Base-by-base conservation (phyloP, 176 grass and related monocot species). In the Chrysopogon serrulatus region DNA sequence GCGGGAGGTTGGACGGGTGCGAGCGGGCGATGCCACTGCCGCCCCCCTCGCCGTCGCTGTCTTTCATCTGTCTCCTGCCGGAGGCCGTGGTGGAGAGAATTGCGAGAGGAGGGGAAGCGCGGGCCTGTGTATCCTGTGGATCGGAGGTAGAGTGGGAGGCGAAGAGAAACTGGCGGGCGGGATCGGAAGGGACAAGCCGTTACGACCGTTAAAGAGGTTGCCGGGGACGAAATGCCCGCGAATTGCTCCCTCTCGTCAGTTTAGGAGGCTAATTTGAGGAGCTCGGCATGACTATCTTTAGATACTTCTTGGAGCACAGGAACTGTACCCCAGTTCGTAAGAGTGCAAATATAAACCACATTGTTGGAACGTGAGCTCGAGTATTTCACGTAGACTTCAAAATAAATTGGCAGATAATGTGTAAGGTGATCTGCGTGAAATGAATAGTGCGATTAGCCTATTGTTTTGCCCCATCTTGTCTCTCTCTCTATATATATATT, bases 41-140 rank as follows among this genome's bases (percentile, higher is more conserved):
- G 74, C 73, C 85, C 21, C 87, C 88, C 44, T 92, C 91, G 60
- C 87, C 88, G 43, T 86, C 88, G 83, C 73, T 78, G 54, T 90
- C 84, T 83, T 80, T 90, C 88, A 90, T 90, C 19, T 39, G 59
- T 36, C 35, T 83, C 44, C 67, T 68, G 73, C 44, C 31, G 40
- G 88, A 26, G 84, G 74, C 47, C 16, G 82, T 68, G 41, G 13
- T n/a, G 77, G n/a, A n/a, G 84, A 83, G 88, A 83, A 63, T 34
- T 87, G 80, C n/a, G 61, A 68, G 47, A 51, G 88, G n/a, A n/a
- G 18, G 74, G 59, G 67, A 79, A 62, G 84, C 23, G 84, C 51
- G 60, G 80, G 80, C 39, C 6, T 80, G 61, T 87, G 84, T 84
- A 84, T 84, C 74, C n/a, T 32, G 83, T 32, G 75, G 61, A 80